These are phyloP conservation scores for Pontederia crassipes DNA, from an alignment of 176 grass and related monocot genomes.

Conservation along the genomic window DNA sequence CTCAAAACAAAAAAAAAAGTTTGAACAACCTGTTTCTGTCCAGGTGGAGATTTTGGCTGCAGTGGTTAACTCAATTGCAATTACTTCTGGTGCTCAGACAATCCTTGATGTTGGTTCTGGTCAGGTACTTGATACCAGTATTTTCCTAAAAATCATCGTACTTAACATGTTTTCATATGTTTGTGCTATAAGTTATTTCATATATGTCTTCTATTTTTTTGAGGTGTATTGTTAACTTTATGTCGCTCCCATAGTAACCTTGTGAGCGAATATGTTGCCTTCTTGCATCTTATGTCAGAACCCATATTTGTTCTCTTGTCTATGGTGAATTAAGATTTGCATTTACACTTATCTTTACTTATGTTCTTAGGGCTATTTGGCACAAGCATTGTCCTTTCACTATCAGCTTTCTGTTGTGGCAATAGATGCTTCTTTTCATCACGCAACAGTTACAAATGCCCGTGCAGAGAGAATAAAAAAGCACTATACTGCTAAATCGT, in stretches of 20 bases:
- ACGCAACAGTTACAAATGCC: slow-evolving; percentile 71
- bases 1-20: background rate
- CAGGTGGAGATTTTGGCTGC: slow-evolving; percentile 75
- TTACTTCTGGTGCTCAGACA: slow-evolving; percentile 34
- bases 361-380: slow-evolving; percentile 74
- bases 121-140: slow-evolving; percentile 45
- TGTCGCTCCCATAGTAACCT: too few species aligned
- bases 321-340: background rate
- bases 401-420: slow-evolving; percentile 71
- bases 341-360: slow-evolving; percentile 2
- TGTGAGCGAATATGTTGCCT: too few species aligned
- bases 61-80: slow-evolving; percentile 36
- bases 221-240: too few species aligned
- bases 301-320: background rate
- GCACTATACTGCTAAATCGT: slow-evolving; percentile 70
- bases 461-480: slow-evolving; percentile 85
- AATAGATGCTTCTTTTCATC: slow-evolving; percentile 87
- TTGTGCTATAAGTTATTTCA: background rate
- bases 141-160: background rate
- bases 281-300: too few species aligned
- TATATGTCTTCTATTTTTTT: too few species aligned
- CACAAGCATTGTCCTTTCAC: slow-evolving; percentile 84
- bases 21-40: background rate
- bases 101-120: slow-evolving; percentile 94
- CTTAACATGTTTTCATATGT: background rate